These are phyloP conservation scores for Penicillium psychrosexuale DNA, from an alignment of 2,329 filamentous ascomycete genomes.

Conservation along the genomic window DNA sequence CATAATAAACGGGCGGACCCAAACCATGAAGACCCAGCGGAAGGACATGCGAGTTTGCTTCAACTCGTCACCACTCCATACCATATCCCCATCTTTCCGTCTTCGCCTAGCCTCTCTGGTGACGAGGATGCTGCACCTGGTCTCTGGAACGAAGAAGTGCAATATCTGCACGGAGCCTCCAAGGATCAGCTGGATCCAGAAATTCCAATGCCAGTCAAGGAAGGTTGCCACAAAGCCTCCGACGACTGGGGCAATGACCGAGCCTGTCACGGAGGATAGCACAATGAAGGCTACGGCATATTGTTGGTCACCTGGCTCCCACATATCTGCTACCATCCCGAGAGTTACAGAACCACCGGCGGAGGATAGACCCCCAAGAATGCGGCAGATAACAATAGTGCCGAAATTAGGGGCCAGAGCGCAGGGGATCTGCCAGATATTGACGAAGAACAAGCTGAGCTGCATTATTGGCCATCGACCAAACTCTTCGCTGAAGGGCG, in stretches of 20 bases:
- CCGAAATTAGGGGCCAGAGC: conserved; percentile 69
- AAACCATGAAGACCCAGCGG: conserved; percentile 56
- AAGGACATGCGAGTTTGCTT: conserved; percentile 54
- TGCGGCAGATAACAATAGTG: conserved; percentile 65
- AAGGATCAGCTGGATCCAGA: conserved; percentile 62
- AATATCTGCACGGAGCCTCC: conserved; percentile 53
- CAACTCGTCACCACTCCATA: conserved; percentile 72
- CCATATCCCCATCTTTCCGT: conserved; percentile 55
- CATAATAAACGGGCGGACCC: conserved; percentile 62
- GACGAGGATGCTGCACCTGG: conserved; percentile 56
- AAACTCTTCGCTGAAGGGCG: conserved; percentile 79
- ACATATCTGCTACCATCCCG: conserved; percentile 64
- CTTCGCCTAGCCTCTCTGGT: conserved; percentile 57
- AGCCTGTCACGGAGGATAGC: conserved; percentile 55
- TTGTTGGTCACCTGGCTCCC: conserved; percentile 55
- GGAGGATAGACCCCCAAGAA: conserved; percentile 60
- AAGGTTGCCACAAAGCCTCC: conserved; percentile 53
- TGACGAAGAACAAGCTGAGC: conserved; percentile 68
- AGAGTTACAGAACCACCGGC: conserved; percentile 64
- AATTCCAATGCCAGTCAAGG: conserved; percentile 57
- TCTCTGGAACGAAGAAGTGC: conserved; percentile 55
- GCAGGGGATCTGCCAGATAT: conserved; percentile 71
- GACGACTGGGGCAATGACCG: conserved; percentile 47
- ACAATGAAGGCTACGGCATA: conserved; percentile 61
- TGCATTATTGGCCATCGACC: conserved; percentile 74